A percentile compares a stretch with the other conserved stretches of the same genome.
These are phyloP conservation scores for Dipodascus geniculatus DNA, from an alignment of 805 yeast genomes.

Conservation along the genomic window DNA sequence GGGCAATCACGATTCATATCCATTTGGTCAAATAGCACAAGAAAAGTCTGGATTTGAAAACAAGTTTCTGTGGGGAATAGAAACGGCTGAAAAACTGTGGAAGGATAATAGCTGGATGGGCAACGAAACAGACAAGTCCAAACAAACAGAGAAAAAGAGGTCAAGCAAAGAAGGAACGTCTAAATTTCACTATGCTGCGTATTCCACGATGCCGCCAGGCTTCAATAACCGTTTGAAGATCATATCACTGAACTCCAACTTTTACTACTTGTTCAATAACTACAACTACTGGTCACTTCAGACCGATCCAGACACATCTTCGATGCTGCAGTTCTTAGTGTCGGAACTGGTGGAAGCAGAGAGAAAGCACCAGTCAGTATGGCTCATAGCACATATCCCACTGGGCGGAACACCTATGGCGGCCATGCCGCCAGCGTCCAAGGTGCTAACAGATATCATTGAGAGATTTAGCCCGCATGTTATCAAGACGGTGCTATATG, in stretches of 20 bases:
- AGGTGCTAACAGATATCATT: slow-evolving; percentile 42
- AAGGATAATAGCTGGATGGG: slow-evolving; percentile 35
- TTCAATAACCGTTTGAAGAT: slow-evolving; percentile 41
- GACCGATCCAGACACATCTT: slow-evolving; percentile 47
- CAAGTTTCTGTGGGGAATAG: slow-evolving; percentile 36
- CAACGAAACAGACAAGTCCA: neutral
- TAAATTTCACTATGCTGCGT: slow-evolving; percentile 48
- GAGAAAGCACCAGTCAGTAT: slow-evolving; percentile 45
- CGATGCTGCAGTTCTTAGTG: slow-evolving; percentile 48
- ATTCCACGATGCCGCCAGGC: slow-evolving; percentile 35
- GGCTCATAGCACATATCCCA: slow-evolving; percentile 65
- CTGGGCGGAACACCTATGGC: slow-evolving; percentile 37
- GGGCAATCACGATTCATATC: slow-evolving; percentile 66
- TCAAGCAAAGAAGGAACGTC: slow-evolving; percentile 25
- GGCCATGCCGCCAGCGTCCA: slow-evolving; percentile 50
- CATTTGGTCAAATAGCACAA: slow-evolving; percentile 60
- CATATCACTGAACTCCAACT: slow-evolving; percentile 53
- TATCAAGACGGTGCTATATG: slow-evolving; percentile 57
- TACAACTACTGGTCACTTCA: slow-evolving; percentile 43
- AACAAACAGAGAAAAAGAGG: neutral
- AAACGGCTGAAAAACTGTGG: slow-evolving; percentile 39
- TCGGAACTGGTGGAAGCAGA: slow-evolving; percentile 52
- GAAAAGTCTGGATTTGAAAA: slow-evolving; percentile 32
- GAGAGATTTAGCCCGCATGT: slow-evolving; percentile 59
- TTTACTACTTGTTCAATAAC: slow-evolving; percentile 53